A percentile compares a stretch with the other conserved stretches of the same genome.
Evolutionary conservation across 1,284 basidiomycete species (phyloP).

Genomic region (Tylopilus sp.): DNA sequence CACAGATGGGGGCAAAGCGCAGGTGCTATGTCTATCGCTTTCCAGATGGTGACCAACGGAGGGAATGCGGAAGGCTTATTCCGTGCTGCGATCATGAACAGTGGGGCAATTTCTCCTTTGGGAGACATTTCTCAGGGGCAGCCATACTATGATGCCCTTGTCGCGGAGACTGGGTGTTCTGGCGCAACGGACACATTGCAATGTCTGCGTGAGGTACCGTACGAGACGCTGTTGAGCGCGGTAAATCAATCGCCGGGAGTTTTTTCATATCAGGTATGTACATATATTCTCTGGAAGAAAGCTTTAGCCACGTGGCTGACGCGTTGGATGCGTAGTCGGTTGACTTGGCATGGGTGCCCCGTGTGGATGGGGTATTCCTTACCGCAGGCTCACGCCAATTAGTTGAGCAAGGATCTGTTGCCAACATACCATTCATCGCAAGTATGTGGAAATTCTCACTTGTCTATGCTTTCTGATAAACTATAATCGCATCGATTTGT

Average conservation of each 20-base stretch:
- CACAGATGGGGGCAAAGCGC: constrained; percentile 46
- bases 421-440: constrained; percentile 57
- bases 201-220: constrained; percentile 44
- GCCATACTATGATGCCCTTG: constrained; percentile 35
- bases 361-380: constrained; percentile 63
- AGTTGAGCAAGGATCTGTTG: constrained; percentile 42
- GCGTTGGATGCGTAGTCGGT: constrained; percentile 32
- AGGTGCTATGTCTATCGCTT: constrained; percentile 43
- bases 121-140: constrained; percentile 38
- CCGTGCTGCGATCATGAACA: constrained; percentile 48
- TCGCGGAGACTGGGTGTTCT: constrained; percentile 32
- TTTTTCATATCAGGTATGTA: no score
- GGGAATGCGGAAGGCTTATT: constrained; percentile 43
- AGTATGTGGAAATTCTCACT: no score
- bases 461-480: constrained; percentile 20
- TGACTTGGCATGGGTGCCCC: constrained; percentile 59
- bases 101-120: constrained; percentile 34
- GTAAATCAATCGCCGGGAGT: constrained; percentile 27
- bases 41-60: constrained; percentile 32
- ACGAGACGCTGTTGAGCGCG: constrained; percentile 30
- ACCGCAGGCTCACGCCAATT: constrained; percentile 38
- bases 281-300: no score
- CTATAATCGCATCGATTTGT: constrained; percentile 34
- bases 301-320: no score
- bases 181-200: constrained; percentile 37